A percentile compares a stretch with the other conserved stretches of the same genome.
phyloP scores from a whole-genome alignment of 2,329 filamentous ascomycete genomes.

The Ophiosphaerella narmari region DNA sequence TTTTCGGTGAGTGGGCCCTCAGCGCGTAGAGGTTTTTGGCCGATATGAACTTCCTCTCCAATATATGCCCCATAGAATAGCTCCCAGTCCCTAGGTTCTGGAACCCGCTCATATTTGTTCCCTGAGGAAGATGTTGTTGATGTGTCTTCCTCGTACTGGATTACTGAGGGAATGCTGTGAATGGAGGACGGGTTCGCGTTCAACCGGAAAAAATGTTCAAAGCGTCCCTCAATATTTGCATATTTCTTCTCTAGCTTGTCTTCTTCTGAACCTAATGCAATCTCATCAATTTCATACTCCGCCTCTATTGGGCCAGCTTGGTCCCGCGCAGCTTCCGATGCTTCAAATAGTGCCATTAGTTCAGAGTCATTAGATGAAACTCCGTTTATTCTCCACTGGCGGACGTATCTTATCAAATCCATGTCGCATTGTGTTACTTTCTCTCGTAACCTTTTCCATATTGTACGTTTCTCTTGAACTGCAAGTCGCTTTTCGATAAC shows the following conservation, averaged over 20 bases:
- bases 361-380: not conserved
- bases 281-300: slow-evolving; percentile 24
- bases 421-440: slow-evolving; percentile 14
- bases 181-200: slow-evolving; percentile 5
- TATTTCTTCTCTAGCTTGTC: slow-evolving; percentile 15
- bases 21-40: slow-evolving; percentile 9
- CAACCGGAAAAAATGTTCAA: slow-evolving; percentile 21
- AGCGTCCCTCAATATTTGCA: slow-evolving; percentile 9
- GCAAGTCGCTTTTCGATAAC: slow-evolving; percentile 11
- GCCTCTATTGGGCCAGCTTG: slow-evolving; percentile 20
- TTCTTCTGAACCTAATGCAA: slow-evolving; percentile 17
- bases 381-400: slow-evolving; percentile 1
- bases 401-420: slow-evolving; percentile 13
- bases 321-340: slow-evolving; percentile 18
- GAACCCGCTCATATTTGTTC: not conserved
- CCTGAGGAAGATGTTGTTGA: not conserved
- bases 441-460: slow-evolving; percentile 9
- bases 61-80: slow-evolving; percentile 13
- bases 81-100: slow-evolving; percentile 2
- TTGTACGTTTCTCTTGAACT: slow-evolving; percentile 16
- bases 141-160: slow-evolving; percentile 12
- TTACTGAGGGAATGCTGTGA: slow-evolving; percentile 5
- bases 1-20: not conserved
- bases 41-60: slow-evolving; percentile 13
- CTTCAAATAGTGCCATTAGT: slow-evolving; percentile 12